A percentile compares a stretch with the other conserved stretches of the same genome.
phyloP scores from a whole-genome alignment of 805 yeast species.

The Candida montana region DNA sequence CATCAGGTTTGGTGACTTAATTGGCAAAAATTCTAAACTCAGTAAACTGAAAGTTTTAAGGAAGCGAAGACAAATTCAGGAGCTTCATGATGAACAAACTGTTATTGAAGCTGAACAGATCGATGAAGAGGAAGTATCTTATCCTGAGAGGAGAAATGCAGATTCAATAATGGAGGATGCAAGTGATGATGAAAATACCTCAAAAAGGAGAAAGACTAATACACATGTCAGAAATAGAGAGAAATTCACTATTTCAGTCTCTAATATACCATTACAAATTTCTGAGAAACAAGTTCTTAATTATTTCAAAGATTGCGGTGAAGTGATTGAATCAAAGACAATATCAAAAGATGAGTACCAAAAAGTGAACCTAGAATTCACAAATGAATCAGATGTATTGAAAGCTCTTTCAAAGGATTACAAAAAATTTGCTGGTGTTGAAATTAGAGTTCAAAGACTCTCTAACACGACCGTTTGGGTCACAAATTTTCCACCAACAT shows the following conservation, averaged over 20 bases:
- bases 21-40: slow-evolving; percentile 28
- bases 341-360: slow-evolving; percentile 14
- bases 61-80: slow-evolving; percentile 7
- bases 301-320: slow-evolving; percentile 61
- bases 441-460: slow-evolving; percentile 41
- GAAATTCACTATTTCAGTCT: slow-evolving; percentile 48
- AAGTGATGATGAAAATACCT: background rate
- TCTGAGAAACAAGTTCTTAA: slow-evolving; percentile 34
- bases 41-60: slow-evolving; percentile 26
- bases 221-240: slow-evolving; percentile 48
- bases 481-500: slow-evolving; percentile 64
- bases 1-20: slow-evolving; percentile 30
- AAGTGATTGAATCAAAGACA: slow-evolving; percentile 33
- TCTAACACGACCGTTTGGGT: slow-evolving; percentile 58
- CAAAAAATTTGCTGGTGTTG: slow-evolving; percentile 39
- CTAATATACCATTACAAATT: slow-evolving; percentile 37
- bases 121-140: background rate
- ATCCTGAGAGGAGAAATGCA: slow-evolving; percentile 2
- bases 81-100: slow-evolving; percentile 5
- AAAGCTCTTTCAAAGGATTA: slow-evolving; percentile 57
- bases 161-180: slow-evolving; percentile 6
- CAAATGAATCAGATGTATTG: slow-evolving; percentile 39
- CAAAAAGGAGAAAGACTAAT: slow-evolving; percentile 9
- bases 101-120: no score
- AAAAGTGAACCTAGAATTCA: slow-evolving; percentile 57